Percentiles rank a stretch among this genome's conserved stretches.
phyloP scores from a whole-genome alignment of 2,329 filamentous ascomycete genomes.

The Aspergillus neotritici region DNA sequence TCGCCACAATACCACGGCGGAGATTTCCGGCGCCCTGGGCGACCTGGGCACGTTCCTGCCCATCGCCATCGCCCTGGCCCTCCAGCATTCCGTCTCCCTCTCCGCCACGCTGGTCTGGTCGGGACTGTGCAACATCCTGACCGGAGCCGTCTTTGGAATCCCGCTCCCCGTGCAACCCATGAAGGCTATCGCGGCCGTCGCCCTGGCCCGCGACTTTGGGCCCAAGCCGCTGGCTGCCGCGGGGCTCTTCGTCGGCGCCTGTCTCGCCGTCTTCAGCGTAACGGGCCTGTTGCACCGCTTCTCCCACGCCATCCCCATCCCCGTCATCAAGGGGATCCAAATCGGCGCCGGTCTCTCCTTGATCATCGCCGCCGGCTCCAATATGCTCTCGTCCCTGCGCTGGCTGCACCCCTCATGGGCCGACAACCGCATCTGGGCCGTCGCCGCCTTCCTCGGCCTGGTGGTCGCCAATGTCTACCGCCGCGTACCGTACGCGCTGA shows the following conservation, averaged over 20 bases:
- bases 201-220: conserved; percentile 64
- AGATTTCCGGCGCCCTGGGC: conserved; percentile 83
- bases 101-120: conserved; percentile 82
- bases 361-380: conserved; percentile 67
- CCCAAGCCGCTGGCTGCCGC: conserved; percentile 71
- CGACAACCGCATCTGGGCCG: conserved; percentile 73
- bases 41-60: conserved; percentile 87
- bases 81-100: conserved; percentile 72
- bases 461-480: conserved; percentile 60
- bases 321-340: conserved; percentile 91
- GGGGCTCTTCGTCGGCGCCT: conserved; percentile 68
- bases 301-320: conserved; percentile 69
- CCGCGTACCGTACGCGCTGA: conserved; percentile 70
- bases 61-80: conserved; percentile 76
- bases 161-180: conserved; percentile 86
- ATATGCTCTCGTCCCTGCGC: conserved; percentile 60
- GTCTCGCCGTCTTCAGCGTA: conserved; percentile 69
- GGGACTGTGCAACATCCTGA: conserved; percentile 78
- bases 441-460: conserved; percentile 67
- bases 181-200: conserved; percentile 85
- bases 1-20: conserved; percentile 55
- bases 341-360: conserved; percentile 83
- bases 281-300: conserved; percentile 75
- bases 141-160: conserved; percentile 76
- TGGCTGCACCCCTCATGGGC: conserved; percentile 63